Percentiles rank a stretch among this genome's conserved stretches.
These are phyloP conservation scores for Pythium brachiatum DNA, from an alignment of 352 stramenopile species.

Conservation along the genomic window DNA sequence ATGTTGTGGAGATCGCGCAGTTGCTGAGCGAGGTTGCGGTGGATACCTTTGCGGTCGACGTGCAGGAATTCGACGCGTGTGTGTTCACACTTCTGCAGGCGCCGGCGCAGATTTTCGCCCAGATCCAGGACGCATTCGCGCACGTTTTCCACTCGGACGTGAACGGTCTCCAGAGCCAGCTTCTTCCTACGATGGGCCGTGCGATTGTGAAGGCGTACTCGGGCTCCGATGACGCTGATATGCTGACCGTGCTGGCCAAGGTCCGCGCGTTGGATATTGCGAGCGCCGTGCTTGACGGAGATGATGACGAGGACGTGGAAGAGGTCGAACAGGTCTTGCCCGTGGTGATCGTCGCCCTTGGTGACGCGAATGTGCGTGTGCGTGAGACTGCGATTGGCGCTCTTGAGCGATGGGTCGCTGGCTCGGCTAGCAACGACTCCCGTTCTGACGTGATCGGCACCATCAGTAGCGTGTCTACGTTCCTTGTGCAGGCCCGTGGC, in stretches of 20 bases:
- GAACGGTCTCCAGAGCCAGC: conserved; percentile 36
- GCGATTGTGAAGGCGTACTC: conserved; percentile 32
- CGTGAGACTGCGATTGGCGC: conserved; percentile 58
- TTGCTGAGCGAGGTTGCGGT: conserved; percentile 46
- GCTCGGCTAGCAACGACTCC: conserved; percentile 2
- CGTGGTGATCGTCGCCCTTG: conserved; percentile 64
- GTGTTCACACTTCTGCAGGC: conserved; percentile 64
- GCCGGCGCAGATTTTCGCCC: conserved; percentile 56
- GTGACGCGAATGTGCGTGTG: conserved; percentile 41
- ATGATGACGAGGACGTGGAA: conserved; percentile 31
- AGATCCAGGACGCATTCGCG: conserved; percentile 51
- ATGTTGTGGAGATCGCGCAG: conserved; percentile 38
- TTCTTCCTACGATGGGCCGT: conserved; percentile 65
- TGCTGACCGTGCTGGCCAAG: conserved; percentile 53
- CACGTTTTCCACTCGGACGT: conserved; percentile 47
- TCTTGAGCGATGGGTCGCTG: conserved; percentile 51
- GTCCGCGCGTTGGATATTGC: conserved; percentile 65
- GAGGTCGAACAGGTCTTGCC: conserved; percentile 54
- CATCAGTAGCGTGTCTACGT: conserved; percentile 34
- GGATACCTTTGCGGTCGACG: conserved; percentile 35
- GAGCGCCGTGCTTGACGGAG: conserved; percentile 56
- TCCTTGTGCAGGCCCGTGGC: conserved; percentile 60
- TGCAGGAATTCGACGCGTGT: conserved; percentile 62
- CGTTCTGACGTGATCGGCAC: conserved; percentile 30
- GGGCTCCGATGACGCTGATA: conserved; percentile 27